These are phyloP conservation scores for Monilinia laxa DNA, from an alignment of 2,329 filamentous ascomycete genomes.

Conservation along the genomic window DNA sequence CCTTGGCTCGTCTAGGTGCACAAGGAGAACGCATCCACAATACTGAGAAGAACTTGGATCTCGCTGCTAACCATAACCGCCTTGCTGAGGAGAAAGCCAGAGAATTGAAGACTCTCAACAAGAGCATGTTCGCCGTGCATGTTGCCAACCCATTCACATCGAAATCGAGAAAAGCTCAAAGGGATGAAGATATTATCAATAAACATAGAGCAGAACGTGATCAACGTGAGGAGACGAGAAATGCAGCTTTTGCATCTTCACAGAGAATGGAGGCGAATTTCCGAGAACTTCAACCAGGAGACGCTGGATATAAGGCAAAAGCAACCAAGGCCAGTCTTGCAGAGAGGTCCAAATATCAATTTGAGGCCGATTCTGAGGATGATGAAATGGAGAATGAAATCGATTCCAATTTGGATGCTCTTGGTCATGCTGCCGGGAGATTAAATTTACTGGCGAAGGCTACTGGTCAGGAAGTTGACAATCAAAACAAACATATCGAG, in stretches of 20 bases:
- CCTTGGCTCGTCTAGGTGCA: slow-evolving; percentile 68
- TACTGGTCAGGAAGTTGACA: slow-evolving; percentile 72
- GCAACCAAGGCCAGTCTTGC: slow-evolving; percentile 46
- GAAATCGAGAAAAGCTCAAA: slow-evolving; percentile 59
- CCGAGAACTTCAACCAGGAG: slow-evolving; percentile 43
- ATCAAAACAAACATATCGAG: slow-evolving; percentile 75
- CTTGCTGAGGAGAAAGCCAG: slow-evolving; percentile 76
- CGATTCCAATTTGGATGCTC: slow-evolving; percentile 60
- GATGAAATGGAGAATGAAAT: slow-evolving; percentile 67
- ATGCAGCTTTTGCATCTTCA: slow-evolving; percentile 52
- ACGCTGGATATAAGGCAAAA: slow-evolving; percentile 36
- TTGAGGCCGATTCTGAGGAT: slow-evolving; percentile 56
- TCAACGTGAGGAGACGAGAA: slow-evolving; percentile 62
- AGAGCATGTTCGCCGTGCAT: slow-evolving; percentile 87
- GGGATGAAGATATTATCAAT: slow-evolving; percentile 68
- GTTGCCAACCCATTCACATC: slow-evolving; percentile 77
- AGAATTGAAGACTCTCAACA: slow-evolving; percentile 81
- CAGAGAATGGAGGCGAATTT: slow-evolving; percentile 56
- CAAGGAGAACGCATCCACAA: slow-evolving; percentile 82
- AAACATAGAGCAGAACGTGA: slow-evolving; percentile 66
- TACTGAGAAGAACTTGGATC: slow-evolving; percentile 78
- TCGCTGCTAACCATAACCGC: slow-evolving; percentile 72
- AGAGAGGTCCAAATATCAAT: slow-evolving; percentile 71
- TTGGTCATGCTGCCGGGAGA: slow-evolving; percentile 62
- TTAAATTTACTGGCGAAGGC: slow-evolving; percentile 72